Conservation (phyloP, 1,139 yeast species). For the Protomyces macrosporus region DNA sequence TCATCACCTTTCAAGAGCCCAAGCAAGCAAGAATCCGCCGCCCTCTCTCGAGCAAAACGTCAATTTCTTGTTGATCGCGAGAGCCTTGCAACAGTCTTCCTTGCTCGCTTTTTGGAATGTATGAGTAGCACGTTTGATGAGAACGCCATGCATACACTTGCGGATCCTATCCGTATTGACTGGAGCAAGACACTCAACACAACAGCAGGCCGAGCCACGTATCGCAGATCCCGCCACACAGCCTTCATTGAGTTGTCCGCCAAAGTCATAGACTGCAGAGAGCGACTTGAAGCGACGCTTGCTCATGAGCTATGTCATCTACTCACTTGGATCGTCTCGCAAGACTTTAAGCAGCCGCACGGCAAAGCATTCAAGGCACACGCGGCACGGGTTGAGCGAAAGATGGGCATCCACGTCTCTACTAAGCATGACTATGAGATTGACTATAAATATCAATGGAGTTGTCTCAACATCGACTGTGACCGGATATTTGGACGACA, state of each 20-base stretch:
- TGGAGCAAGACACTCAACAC: constrained; percentile 14
- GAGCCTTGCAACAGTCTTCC: neutral
- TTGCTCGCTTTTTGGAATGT: neutral
- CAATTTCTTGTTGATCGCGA: neutral
- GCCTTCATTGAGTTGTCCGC: constrained; percentile 27
- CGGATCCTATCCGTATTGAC: neutral
- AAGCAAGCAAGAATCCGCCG: neutral
- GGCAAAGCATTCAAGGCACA: constrained; percentile 25
- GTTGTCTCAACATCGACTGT: constrained; percentile 13
- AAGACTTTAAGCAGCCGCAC: constrained; percentile 19
- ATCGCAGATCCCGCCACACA: neutral
- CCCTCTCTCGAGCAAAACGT: neutral
- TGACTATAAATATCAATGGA: constrained; percentile 27
- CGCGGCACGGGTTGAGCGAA: neutral
- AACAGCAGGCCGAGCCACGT: constrained; percentile 23
- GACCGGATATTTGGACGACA: constrained; percentile 24
- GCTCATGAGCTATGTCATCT: constrained; percentile 28
- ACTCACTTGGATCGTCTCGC: constrained; percentile 21
- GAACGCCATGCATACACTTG: neutral
- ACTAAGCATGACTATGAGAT: constrained; percentile 27
- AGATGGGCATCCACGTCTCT: constrained; percentile 16
- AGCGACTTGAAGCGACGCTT: constrained; percentile 16
- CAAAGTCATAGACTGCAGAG: constrained; percentile 24
- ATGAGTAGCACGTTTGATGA: neutral
- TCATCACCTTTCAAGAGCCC: neutral